Evolutionary conservation across 371 early-diverging fungal genomes (phyloP).

Genomic region (Funneliformis caledonium): DNA sequence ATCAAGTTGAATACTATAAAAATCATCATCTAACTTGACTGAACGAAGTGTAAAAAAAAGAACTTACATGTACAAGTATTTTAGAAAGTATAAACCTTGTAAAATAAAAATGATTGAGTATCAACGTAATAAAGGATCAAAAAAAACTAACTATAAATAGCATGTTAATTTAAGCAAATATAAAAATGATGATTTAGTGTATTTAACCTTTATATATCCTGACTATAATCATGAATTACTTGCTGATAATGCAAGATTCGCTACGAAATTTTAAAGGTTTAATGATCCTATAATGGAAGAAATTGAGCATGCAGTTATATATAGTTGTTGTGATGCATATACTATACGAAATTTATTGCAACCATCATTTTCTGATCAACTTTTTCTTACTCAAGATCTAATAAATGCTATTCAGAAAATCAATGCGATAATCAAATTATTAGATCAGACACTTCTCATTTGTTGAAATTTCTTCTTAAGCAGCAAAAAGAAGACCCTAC

Average conservation of each 20-base stretch:
- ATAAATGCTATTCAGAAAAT: slow-evolving; percentile 5
- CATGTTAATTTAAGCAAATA: not conserved
- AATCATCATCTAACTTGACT: too few species aligned
- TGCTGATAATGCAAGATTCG: not conserved
- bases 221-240: not conserved
- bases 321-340: not conserved
- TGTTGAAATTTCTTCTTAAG: slow-evolving; percentile 7
- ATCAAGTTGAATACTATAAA: not conserved
- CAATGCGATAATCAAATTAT: not conserved
- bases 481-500: not conserved
- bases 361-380: not conserved
- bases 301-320: not conserved
- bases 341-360: not conserved
- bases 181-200: not conserved
- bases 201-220: not conserved
- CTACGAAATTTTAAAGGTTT: not conserved
- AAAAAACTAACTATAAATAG: not conserved
- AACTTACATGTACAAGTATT: not conserved
- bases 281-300: not conserved
- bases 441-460: not conserved
- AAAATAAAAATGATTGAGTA: not conserved
- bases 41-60: not conserved
- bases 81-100: not conserved
- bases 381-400: not conserved
- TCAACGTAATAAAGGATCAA: not conserved